phyloP scores from a whole-genome alignment of 2,329 filamentous ascomycete genomes.

The Diaporthe vaccinii region DNA sequence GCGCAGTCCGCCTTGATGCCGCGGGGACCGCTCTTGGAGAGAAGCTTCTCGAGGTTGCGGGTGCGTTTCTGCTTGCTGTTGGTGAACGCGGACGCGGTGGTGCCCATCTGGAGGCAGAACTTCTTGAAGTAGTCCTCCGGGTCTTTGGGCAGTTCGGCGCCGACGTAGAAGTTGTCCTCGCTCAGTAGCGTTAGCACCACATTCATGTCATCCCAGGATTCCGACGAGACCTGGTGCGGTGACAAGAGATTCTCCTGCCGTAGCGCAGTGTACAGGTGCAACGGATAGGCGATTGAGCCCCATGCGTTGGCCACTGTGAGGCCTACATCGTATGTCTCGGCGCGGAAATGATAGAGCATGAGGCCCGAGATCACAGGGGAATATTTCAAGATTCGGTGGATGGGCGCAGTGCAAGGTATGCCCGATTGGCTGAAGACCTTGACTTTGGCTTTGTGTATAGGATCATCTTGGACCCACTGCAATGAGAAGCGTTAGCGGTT shows the following conservation, averaged over 20 bases:
- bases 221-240: not conserved
- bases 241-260: constrained; percentile 47
- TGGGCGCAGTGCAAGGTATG: constrained; percentile 32
- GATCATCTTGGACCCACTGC: not conserved
- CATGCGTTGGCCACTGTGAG: constrained; percentile 53
- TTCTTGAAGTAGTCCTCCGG: constrained; percentile 52
- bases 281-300: constrained; percentile 53
- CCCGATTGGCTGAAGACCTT: not conserved
- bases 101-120: constrained; percentile 55
- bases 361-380: constrained; percentile 57
- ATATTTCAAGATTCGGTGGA: constrained; percentile 50
- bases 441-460: constrained; percentile 25
- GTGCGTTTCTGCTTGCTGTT: constrained; percentile 41
- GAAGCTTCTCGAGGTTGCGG: constrained; percentile 29
- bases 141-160: constrained; percentile 48
- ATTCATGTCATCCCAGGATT: constrained; percentile 58
- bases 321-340: constrained; percentile 49
- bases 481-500: not conserved
- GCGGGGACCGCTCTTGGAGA: constrained; percentile 49
- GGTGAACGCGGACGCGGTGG: constrained; percentile 49
- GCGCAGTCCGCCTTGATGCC: constrained; percentile 47
- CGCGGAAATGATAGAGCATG: constrained; percentile 52
- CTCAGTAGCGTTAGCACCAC: constrained; percentile 48
- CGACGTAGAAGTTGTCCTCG: constrained; percentile 53
- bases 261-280: constrained; percentile 59